These are phyloP conservation scores for Neopestalotiopsis sp. DNA, from an alignment of 2,329 filamentous ascomycete genomes.

Conservation along the genomic window DNA sequence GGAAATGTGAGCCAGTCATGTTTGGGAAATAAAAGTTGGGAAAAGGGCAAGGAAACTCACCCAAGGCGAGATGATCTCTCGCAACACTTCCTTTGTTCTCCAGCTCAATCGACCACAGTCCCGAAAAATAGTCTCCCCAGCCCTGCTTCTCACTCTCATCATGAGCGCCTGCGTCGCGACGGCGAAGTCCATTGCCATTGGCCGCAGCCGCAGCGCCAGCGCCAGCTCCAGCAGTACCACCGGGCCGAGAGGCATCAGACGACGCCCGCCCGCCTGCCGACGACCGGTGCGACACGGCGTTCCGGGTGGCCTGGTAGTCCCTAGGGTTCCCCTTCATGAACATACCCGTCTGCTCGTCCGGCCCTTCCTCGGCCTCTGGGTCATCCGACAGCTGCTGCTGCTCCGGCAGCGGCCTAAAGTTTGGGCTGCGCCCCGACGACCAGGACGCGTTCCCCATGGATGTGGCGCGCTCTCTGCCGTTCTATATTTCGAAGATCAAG, in stretches of 20 bases:
- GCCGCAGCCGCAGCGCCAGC: slow-evolving; percentile 2
- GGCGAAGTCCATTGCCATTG: slow-evolving; percentile 23
- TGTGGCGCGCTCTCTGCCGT: slow-evolving; percentile 47
- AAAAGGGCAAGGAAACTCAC: slow-evolving; percentile 47
- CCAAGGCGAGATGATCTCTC: slow-evolving; percentile 79
- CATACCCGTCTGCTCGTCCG: slow-evolving; percentile 50
- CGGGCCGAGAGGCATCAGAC: slow-evolving; percentile 15
- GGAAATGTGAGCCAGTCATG: background rate
- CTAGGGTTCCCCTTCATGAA: slow-evolving; percentile 38
- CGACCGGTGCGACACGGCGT: slow-evolving; percentile 25
- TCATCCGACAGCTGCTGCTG: slow-evolving; percentile 15
- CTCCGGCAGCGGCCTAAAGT: slow-evolving; percentile 21
- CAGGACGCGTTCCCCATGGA: slow-evolving; percentile 36
- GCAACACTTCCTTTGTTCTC: slow-evolving; percentile 88
- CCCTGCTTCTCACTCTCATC: slow-evolving; percentile 43
- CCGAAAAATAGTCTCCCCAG: slow-evolving; percentile 54
- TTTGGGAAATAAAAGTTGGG: background rate
- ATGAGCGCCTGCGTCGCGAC: slow-evolving; percentile 21
- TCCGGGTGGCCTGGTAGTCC: slow-evolving; percentile 46
- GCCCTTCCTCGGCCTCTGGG: slow-evolving; percentile 24
- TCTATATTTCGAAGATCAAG: slow-evolving; percentile 31
- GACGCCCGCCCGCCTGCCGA: slow-evolving; percentile 23
- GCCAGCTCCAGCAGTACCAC: no score
- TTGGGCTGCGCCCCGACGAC: slow-evolving; percentile 25
- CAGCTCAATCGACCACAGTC: slow-evolving; percentile 70